These are phyloP conservation scores for Encephalitozoon intestinalis DNA, from an alignment of 371 early-diverging fungal species.

Conservation along the genomic window DNA sequence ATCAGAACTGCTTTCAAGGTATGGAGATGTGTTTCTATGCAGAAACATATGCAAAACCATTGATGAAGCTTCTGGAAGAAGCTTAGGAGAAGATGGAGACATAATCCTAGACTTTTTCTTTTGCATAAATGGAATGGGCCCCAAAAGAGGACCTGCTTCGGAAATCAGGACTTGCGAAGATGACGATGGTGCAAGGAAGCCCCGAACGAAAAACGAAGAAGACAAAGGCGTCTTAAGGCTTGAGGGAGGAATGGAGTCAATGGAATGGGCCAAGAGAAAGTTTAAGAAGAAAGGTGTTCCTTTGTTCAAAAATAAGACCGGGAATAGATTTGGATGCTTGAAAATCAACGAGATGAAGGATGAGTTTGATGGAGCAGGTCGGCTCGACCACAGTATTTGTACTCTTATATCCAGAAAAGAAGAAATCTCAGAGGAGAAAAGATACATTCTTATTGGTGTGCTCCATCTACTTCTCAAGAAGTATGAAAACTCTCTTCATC, in stretches of 20 bases:
- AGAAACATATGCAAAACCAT: neutral
- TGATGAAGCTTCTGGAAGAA: neutral
- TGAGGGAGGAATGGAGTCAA: neutral
- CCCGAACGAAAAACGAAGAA: neutral
- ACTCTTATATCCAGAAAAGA: neutral
- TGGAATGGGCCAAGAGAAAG: neutral
- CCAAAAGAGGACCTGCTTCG: neutral
- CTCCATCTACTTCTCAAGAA: slow-evolving; percentile 39
- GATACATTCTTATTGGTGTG: slow-evolving; percentile 34
- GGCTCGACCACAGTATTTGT: neutral
- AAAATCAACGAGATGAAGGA: neutral
- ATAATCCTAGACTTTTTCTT: neutral
- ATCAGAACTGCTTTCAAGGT: neutral
- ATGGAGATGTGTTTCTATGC: neutral
- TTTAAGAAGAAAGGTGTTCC: neutral
- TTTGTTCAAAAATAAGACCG: neutral
- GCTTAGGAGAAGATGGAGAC: no score
- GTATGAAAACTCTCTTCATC: slow-evolving; percentile 18
- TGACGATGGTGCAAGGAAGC: neutral
- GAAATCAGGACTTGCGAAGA: neutral
- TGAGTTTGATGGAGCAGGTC: neutral
- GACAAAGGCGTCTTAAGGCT: neutral
- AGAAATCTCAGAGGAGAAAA: neutral
- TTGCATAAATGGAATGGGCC: neutral
- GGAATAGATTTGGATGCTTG: neutral